Conservation (phyloP, 2,329 filamentous ascomycete genomes). For the Aureobasidium sp. region DNA sequence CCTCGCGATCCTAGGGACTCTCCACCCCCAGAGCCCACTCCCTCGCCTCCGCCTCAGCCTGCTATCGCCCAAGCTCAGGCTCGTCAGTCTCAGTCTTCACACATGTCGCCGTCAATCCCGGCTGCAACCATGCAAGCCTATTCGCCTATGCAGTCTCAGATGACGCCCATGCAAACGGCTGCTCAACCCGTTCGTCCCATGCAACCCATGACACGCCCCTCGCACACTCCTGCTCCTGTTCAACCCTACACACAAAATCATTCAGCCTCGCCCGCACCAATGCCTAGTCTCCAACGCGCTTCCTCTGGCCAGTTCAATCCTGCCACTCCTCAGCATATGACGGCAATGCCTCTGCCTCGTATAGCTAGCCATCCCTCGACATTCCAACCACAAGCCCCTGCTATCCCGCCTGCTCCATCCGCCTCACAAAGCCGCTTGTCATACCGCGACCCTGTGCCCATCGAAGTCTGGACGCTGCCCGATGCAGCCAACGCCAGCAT, state of each 20-base stretch:
- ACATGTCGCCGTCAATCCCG: slow-evolving; percentile 39
- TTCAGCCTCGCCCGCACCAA: slow-evolving; percentile 16
- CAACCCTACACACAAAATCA: slow-evolving; percentile 26
- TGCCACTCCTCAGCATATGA: slow-evolving; percentile 13
- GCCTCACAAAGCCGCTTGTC: slow-evolving; percentile 33
- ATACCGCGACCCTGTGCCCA: slow-evolving; percentile 64
- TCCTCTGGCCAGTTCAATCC: slow-evolving; percentile 14
- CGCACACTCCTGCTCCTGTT: slow-evolving; percentile 17
- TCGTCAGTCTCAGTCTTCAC: slow-evolving; percentile 47
- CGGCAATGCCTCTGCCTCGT: slow-evolving; percentile 10
- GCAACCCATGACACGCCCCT: not conserved
- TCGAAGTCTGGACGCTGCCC: slow-evolving; percentile 70
- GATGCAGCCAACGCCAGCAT: slow-evolving; percentile 65
- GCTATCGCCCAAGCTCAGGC: slow-evolving; percentile 55
- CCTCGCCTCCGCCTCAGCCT: slow-evolving; percentile 52
- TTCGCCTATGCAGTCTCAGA: slow-evolving; percentile 9
- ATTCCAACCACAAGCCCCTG: slow-evolving; percentile 12
- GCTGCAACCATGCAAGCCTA: slow-evolving; percentile 17
- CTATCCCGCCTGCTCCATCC: slow-evolving; percentile 21
- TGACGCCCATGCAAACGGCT: slow-evolving; percentile 18
- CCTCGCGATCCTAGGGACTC: slow-evolving; percentile 85
- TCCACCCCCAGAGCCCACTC: slow-evolving; percentile 70
- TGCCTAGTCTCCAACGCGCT: slow-evolving; percentile 9
- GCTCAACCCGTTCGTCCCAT: not conserved
- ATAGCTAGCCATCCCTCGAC: slow-evolving; percentile 5